Evolutionary conservation across 2,329 filamentous ascomycete species (phyloP).

Genomic region (Fusarium avenaceum): DNA sequence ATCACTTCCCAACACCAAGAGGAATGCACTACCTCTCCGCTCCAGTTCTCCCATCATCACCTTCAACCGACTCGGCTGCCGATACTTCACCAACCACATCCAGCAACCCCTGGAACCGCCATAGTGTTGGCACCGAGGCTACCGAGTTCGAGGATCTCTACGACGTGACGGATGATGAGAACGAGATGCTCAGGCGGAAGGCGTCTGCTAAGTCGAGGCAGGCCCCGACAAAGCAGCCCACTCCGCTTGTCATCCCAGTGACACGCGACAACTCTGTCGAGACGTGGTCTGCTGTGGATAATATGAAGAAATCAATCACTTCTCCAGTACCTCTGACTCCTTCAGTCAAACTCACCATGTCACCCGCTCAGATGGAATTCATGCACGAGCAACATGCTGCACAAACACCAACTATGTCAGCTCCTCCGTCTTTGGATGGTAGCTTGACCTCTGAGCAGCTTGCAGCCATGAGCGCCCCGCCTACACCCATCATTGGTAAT

Average conservation of each 20-base stretch:
- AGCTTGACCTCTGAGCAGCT: constrained; percentile 91
- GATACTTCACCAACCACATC: constrained; percentile 67
- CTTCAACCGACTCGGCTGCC: constrained; percentile 67
- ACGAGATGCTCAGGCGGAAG: constrained; percentile 51
- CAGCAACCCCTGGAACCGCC: constrained; percentile 73
- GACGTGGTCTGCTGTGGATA: constrained; percentile 60
- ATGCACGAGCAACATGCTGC: constrained; percentile 74
- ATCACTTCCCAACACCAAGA: constrained; percentile 80
- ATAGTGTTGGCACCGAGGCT: constrained; percentile 72
- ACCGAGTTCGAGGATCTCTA: constrained; percentile 90
- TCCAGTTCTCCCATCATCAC: constrained; percentile 72
- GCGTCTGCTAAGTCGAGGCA: constrained; percentile 59
- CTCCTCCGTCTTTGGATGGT: constrained; percentile 89
- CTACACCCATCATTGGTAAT: constrained; percentile 80
- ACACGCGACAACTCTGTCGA: constrained; percentile 54
- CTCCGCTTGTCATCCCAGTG: constrained; percentile 66
- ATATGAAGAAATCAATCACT: constrained; percentile 61
- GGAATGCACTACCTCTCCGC: constrained; percentile 75
- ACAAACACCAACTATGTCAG: constrained; percentile 79
- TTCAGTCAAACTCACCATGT: constrained; percentile 78
- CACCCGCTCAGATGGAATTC: constrained; percentile 79
- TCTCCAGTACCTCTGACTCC: constrained; percentile 75
- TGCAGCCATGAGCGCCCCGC: constrained; percentile 84
- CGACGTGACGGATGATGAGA: constrained; percentile 85
- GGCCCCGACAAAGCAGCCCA: constrained; percentile 54